Conservation (phyloP, 148 eudicot genomes). For the Vaccinium corymbosum region DNA sequence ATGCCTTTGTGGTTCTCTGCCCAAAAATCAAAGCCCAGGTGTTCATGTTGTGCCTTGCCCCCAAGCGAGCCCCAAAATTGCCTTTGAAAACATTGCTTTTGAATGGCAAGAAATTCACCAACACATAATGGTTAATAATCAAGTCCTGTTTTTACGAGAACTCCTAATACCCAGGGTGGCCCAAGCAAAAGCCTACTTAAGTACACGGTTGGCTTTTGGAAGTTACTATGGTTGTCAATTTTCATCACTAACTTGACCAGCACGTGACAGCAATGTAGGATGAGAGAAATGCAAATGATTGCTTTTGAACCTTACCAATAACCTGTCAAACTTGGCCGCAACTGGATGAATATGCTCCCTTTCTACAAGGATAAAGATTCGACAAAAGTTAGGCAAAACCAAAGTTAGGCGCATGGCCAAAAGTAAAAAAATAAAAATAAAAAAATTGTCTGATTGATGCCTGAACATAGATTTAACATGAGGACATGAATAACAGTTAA, state of each 20-base stretch:
- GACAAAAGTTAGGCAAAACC: slow-evolving; percentile 23
- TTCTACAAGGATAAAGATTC: slow-evolving; percentile 33
- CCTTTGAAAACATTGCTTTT: too few species aligned
- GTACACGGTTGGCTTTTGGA: background rate
- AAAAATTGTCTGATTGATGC: background rate
- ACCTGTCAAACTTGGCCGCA: slow-evolving; percentile 63
- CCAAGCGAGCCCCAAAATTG: too few species aligned
- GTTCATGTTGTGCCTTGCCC: too few species aligned
- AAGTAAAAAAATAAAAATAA: background rate
- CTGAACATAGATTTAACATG: background rate
- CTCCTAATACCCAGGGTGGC: background rate
- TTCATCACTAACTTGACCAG: background rate
- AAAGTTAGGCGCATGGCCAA: background rate
- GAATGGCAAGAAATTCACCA: background rate
- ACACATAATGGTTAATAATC: background rate
- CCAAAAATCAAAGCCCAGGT: too few species aligned
- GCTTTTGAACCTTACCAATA: slow-evolving; percentile 59
- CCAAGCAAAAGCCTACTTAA: background rate
- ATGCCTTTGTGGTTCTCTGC: too few species aligned
- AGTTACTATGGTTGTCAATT: background rate
- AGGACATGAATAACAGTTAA: background rate
- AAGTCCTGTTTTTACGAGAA: background rate
- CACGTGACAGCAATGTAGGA: background rate
- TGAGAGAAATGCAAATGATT: slow-evolving; percentile 9
- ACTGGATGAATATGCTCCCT: slow-evolving; percentile 53